These are phyloP conservation scores for Flaveria bidentis DNA, from an alignment of 129 eudicot genomes.

Conservation along the genomic window DNA sequence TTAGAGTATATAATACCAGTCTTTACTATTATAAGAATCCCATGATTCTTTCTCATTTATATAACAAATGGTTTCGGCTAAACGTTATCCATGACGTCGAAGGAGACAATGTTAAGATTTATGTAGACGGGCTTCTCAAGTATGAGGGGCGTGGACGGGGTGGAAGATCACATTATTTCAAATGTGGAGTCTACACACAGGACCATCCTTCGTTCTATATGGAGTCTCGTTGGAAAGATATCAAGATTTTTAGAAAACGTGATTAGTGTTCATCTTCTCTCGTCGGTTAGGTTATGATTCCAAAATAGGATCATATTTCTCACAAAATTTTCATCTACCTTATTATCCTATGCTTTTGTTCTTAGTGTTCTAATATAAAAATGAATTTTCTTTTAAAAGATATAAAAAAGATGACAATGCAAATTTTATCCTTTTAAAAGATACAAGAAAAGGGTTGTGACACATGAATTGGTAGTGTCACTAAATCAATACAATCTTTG, in stretches of 20 bases:
- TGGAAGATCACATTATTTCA: constrained; percentile 28
- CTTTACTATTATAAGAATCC: constrained; percentile 22
- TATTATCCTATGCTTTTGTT: neutral
- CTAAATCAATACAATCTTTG: too few relatives aligned
- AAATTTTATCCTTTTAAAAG: too few relatives aligned
- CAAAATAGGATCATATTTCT: neutral
- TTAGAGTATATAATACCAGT: constrained; percentile 21
- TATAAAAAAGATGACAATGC: too few relatives aligned
- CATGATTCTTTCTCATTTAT: constrained; percentile 6
- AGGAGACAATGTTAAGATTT: constrained; percentile 18
- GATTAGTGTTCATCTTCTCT: neutral
- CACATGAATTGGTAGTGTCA: too few relatives aligned
- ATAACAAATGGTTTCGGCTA: constrained; percentile 36
- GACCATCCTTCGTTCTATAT: constrained; percentile 26
- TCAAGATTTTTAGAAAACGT: constrained; percentile 2
- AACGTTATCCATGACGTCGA: constrained; percentile 39
- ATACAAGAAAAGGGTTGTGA: too few relatives aligned
- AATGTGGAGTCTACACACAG: constrained; percentile 36
- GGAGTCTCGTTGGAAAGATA: constrained; percentile 42
- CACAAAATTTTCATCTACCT: neutral
- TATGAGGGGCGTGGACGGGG: constrained; percentile 21
- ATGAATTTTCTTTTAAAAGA: too few relatives aligned
- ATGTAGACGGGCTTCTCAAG: constrained; percentile 26
- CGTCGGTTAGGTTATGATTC: neutral
- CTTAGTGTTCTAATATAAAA: neutral